These are phyloP conservation scores for Starmerella bombi DNA, from an alignment of 805 yeast species.

Conservation along the genomic window DNA sequence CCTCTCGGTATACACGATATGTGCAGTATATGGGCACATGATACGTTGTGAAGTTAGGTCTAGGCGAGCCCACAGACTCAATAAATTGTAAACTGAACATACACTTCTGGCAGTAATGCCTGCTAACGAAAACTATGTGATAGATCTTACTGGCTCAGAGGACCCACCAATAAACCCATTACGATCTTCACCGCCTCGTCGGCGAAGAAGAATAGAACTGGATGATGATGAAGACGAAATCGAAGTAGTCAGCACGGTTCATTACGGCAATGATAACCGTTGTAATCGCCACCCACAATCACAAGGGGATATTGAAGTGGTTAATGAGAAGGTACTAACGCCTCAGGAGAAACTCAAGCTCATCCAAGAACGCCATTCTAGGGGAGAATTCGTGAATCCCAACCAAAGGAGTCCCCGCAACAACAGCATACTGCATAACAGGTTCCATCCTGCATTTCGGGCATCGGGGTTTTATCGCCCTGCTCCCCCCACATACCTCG, in stretches of 20 bases:
- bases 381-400: constrained; percentile 8
- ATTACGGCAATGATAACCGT: too few species aligned
- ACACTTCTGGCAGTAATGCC: too few species aligned
- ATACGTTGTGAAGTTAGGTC: background rate
- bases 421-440: background rate
- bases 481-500: too few species aligned
- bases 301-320: constrained; percentile 8
- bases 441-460: background rate
- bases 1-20: too few species aligned
- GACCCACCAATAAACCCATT: constrained; percentile 3
- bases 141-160: constrained; percentile 5
- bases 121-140: too few species aligned
- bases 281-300: too few species aligned
- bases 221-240: too few species aligned
- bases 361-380: constrained; percentile 13
- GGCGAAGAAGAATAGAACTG: too few species aligned
- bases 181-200: background rate
- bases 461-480: background rate
- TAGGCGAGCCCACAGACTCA: background rate
- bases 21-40: too few species aligned
- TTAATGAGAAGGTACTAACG: constrained; percentile 9
- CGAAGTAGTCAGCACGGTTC: constrained; percentile 6
- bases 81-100: background rate
- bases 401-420: background rate
- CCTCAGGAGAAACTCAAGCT: constrained; percentile 13